phyloP scores from a whole-genome alignment of 441 rosid species.

The Codiaeum variegatum region DNA sequence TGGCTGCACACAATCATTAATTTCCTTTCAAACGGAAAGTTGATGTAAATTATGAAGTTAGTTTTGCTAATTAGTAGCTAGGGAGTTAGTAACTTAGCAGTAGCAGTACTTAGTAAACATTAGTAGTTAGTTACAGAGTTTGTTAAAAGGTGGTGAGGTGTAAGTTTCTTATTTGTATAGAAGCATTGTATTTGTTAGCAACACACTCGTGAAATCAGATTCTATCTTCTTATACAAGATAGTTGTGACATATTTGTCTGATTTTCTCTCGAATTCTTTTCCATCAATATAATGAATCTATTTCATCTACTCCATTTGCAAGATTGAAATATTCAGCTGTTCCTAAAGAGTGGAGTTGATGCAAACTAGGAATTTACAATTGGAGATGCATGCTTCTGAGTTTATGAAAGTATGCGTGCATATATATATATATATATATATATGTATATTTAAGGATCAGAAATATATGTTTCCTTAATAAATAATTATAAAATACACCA shows the following conservation, averaged over 20 bases:
- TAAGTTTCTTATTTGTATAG: too few species aligned
- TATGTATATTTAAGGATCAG: neutral
- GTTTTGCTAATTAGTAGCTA: too few species aligned
- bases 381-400: neutral
- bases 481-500: neutral
- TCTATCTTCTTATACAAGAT: too few species aligned
- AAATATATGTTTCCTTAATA: neutral
- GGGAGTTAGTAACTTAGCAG: neutral
- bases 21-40: neutral
- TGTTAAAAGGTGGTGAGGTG: too few species aligned
- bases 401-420: neutral
- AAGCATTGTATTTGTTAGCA: too few species aligned
- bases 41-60: too few species aligned
- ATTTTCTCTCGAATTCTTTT: too few species aligned
- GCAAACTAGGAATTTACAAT: neutral
- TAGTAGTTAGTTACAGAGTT: too few species aligned
- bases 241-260: too few species aligned
- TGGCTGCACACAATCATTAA: constrained; percentile 24
- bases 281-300: neutral
- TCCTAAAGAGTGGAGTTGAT: neutral
- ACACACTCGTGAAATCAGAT: too few species aligned
- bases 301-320: neutral
- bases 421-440: neutral
- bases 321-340: neutral
- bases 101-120: too few species aligned